These are phyloP conservation scores for Termitomyces sp. DNA, from an alignment of 768 basidiomycete species.

Conservation along the genomic window DNA sequence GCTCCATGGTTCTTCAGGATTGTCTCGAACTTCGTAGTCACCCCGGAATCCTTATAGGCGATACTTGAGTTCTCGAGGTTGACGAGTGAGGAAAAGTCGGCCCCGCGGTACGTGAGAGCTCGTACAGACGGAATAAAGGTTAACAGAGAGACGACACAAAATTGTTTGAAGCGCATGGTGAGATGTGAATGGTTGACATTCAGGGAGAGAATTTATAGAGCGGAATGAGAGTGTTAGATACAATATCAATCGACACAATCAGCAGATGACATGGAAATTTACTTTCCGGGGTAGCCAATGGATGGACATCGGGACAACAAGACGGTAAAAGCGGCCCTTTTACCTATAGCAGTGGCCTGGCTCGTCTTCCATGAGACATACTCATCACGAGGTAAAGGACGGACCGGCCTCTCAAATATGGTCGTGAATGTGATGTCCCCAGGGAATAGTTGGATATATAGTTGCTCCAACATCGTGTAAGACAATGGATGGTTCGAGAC, in stretches of 20 bases:
- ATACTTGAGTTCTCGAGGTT: constrained; percentile 47
- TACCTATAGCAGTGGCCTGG: neutral
- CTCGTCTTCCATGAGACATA: constrained; percentile 5
- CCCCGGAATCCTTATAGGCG: constrained; percentile 36
- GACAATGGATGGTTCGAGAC: too few species aligned
- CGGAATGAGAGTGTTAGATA: neutral
- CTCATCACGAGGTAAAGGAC: constrained; percentile 8
- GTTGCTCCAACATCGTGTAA: too few species aligned
- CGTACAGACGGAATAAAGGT: constrained; percentile 18
- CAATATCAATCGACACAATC: neutral
- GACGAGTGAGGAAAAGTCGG: constrained; percentile 51
- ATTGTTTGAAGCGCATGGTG: constrained; percentile 19
- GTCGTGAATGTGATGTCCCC: neutral
- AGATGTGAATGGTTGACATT: neutral
- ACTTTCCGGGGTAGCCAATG: constrained; percentile 1
- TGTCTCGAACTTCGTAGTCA: constrained; percentile 38
- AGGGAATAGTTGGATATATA: neutral
- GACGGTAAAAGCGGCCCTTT: constrained; percentile 8
- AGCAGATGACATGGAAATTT: constrained; percentile 2
- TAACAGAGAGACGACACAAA: constrained; percentile 14
- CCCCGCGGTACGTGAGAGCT: constrained; percentile 45
- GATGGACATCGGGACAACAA: neutral
- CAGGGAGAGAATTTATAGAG: constrained; percentile 1
- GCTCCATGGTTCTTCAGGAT: constrained; percentile 50
- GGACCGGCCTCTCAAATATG: constrained; percentile 2